These are phyloP conservation scores for Moniliella sp. DNA, from an alignment of 1,284 basidiomycete species.

Conservation along the genomic window DNA sequence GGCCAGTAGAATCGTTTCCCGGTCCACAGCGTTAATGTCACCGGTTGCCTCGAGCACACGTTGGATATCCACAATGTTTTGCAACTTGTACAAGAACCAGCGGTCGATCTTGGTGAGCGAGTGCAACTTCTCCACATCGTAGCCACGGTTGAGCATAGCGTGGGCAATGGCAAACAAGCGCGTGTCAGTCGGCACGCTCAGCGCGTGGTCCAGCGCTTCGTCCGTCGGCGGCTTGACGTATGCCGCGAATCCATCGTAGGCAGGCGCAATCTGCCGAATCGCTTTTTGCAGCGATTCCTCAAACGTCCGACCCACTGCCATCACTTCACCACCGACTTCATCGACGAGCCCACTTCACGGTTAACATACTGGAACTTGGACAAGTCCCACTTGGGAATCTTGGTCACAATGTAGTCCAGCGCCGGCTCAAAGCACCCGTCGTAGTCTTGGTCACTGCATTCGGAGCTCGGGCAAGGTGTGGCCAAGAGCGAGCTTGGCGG, in stretches of 20 bases:
- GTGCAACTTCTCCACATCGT: slow-evolving; percentile 70
- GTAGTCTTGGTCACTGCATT: slow-evolving; percentile 99
- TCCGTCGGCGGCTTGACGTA: slow-evolving; percentile 57
- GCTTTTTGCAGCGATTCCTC: slow-evolving; percentile 98
- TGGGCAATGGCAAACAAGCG: slow-evolving; percentile 90
- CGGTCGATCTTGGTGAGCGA: slow-evolving; percentile 84
- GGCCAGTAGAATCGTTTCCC: slow-evolving; percentile 26
- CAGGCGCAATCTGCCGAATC: slow-evolving; percentile 83
- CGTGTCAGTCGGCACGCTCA: slow-evolving; percentile 59
- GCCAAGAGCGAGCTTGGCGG: slow-evolving; percentile 95
- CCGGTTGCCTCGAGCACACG: slow-evolving; percentile 34
- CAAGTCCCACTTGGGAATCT: slow-evolving; percentile 98
- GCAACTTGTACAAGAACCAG: slow-evolving; percentile 98
- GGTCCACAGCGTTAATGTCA: slow-evolving; percentile 42
- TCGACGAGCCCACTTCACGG: slow-evolving; percentile 79
- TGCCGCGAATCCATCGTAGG: slow-evolving; percentile 45
- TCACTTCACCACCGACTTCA: slow-evolving; percentile 98
- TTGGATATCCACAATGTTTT: slow-evolving; percentile 56
- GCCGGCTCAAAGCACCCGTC: slow-evolving; percentile 97
- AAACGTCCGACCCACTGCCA: slow-evolving; percentile 97
- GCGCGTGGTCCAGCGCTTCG: slow-evolving; percentile 62
- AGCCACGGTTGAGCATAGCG: slow-evolving; percentile 81
- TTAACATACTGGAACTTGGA: slow-evolving; percentile 93
- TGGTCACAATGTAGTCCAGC: slow-evolving; percentile 95
- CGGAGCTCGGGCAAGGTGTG: slow-evolving; percentile 91